Base-by-base conservation (phyloP, 768 basidiomycete genomes). In the Nidula microcarpa region DNA sequence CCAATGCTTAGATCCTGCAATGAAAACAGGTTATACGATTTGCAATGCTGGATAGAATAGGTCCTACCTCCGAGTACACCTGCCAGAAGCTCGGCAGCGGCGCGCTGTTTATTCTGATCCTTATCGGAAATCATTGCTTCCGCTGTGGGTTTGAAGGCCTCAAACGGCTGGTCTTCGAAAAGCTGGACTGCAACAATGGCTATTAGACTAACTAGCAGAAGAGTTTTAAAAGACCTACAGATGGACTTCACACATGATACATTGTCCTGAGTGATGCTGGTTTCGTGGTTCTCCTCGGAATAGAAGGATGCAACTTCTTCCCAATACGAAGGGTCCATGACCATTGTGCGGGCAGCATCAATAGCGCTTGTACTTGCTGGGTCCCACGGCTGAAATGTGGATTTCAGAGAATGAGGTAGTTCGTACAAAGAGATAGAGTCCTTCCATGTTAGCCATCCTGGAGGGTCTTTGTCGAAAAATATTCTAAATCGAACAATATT, bases 31-130 rank as follows among this genome's bases (percentile, higher is more conserved):
- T 52, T 43, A 23, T 47, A 17, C 11, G 39, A 32, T 32, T 35
- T 47, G 37, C 18, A 33, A 14, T 37, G 39, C 14, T 30, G 23
- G 50, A 23, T 35, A 7, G 16, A 46, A 14, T 1, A 39, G 30
- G 43, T 23, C 64, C 49, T 61, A 80, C 86, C 87, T 56, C 79
- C 78, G 18, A 89, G 65, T n/a, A 89, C 55, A 23, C 88, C 88
- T 2, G 88, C 89, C 6, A 94, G 65, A 50, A 94, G 74, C 67
- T 97, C 94, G 4, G 91, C 91, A 7, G 90, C 86, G 2, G 90
- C 92, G 33, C 94, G 78, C 63, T 92, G 92, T 70, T 93, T 91
- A 69, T 95, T 88, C 55, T 91, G 86, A 57, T 90, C 85, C 55
- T 86, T 82, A 60, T 90, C 80, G 7, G 68, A 65, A 16, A 93